Evolutionary conservation across 2,329 filamentous ascomycete genomes (phyloP), one percentile per base, ranked within the genome.

Genomic region (Botrytis aclada): DNA sequence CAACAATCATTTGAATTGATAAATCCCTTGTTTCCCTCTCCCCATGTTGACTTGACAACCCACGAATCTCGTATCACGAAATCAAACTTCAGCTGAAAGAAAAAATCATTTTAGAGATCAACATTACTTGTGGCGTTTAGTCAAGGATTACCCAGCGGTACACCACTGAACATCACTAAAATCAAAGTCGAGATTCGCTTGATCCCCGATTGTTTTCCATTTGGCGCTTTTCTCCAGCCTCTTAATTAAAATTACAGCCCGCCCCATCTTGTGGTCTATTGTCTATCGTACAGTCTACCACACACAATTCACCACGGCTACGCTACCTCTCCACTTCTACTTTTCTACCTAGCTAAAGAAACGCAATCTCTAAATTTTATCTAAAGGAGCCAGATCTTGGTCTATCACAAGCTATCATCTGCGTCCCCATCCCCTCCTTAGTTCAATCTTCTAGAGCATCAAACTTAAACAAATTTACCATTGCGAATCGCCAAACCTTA

Each of bases 181-280:
- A 64, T 18, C 39, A 43, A 45, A 64, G 8, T 64, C 61, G n/a
- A 56, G 66, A 51, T 69, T 58, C 66, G 66, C 66, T 69, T 69
- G 61, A 41, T 64, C 37, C n/a, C 39, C 39, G 10, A 64, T 64
- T 64, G 61, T 43, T 67, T 67, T 67, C 45, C n/a, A 32, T 71
- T 66, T 56, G 61, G 34, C 60, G 34, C 70, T 37, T 69, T 70
- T 66, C 60, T 71, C 70, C 70, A 71, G 70, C 70, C 70, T 71
- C 70, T 66, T 71, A 41, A 66, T 71, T 71, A 71, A 71, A 71
- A 25, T 71, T 70, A 37, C 67, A 62, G 22, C 56, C 43, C n/a
- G 61, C 45, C 43, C 45, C 64, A n/a, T 58, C 45, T 39, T 39
- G 51, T 56, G n/a, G 51, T 56, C n/a, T 9, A 56, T 29, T 56